Evolutionary conservation across 768 basidiomycete species (phyloP).

Genomic region (Asterophora lycoperdoides): DNA sequence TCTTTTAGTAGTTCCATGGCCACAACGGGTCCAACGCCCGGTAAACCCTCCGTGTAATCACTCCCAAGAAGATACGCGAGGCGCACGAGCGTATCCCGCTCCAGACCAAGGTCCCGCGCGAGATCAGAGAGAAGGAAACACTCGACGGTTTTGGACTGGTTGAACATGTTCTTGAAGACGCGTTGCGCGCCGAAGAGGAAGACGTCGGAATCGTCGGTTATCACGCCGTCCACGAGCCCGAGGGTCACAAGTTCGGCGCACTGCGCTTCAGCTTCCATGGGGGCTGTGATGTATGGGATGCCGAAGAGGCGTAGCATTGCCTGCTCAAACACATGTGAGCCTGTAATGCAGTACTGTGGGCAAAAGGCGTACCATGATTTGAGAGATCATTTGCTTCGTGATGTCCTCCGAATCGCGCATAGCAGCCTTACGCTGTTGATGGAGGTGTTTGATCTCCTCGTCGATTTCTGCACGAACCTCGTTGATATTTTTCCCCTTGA

Average conservation of each 20-base stretch:
- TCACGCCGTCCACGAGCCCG: conserved; percentile 91
- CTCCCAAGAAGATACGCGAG: conserved; percentile 94
- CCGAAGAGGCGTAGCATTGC: conserved; percentile 90
- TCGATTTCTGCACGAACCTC: conserved; percentile 86
- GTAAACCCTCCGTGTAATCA: conserved; percentile 91
- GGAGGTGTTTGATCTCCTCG: conserved; percentile 78
- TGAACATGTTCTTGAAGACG: conserved; percentile 99
- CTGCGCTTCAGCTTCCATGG: conserved; percentile 99
- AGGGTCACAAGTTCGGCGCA: conserved; percentile 88
- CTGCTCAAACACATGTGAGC: conserved; percentile 34
- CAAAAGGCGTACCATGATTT: conserved; percentile 55
- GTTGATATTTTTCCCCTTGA: conserved; percentile 82
- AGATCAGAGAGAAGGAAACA: conserved; percentile 87
- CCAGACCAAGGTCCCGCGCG: conserved; percentile 80
- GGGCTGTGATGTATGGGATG: conserved; percentile 97
- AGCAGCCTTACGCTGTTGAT: conserved; percentile 81
- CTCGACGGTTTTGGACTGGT: conserved; percentile 97
- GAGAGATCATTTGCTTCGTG: conserved; percentile 90
- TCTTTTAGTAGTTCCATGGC: conserved; percentile 95
- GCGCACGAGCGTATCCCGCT: conserved; percentile 79
- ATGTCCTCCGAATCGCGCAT: conserved; percentile 95
- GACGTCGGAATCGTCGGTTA: conserved; percentile 98
- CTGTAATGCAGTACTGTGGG: neutral
- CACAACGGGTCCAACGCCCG: conserved; percentile 91
- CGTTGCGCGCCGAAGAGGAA: conserved; percentile 94